Conservation (phyloP, 495 filamentous ascomycete genomes). For the Thozetella sp. region DNA sequence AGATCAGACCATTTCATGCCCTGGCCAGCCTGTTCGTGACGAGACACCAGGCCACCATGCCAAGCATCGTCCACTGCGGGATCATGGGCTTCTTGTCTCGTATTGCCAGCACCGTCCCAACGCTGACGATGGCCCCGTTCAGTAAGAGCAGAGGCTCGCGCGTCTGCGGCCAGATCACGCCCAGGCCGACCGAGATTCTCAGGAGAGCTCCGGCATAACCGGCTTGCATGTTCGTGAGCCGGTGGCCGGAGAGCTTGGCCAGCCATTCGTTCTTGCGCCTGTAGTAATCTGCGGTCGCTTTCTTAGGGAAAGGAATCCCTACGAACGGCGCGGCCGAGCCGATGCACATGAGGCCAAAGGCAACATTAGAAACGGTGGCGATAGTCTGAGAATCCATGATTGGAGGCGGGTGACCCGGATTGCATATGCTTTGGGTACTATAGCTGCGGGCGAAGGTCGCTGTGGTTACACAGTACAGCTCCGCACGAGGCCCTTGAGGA, state of each 20-base stretch:
- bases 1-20: background rate
- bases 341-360: conserved; percentile 2
- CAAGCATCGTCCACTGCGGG: background rate
- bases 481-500: too few species aligned
- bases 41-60: background rate
- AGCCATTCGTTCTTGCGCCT: background rate
- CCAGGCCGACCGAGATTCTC: background rate
- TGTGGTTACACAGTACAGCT: background rate
- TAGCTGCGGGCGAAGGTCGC: background rate
- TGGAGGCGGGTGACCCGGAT: background rate
- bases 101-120: background rate
- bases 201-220: background rate
- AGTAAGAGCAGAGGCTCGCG: background rate
- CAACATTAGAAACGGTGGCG: background rate
- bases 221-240: background rate
- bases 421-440: too few species aligned
- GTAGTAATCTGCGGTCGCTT: background rate
- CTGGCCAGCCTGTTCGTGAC: background rate
- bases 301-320: background rate
- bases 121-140: background rate
- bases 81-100: background rate
- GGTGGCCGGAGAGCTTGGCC: background rate
- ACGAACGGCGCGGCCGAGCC: background rate
- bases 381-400: background rate
- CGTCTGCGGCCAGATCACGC: background rate